phyloP scores from a whole-genome alignment of 2,329 filamentous ascomycete genomes.

The Teratosphaeria epicoccoides region DNA sequence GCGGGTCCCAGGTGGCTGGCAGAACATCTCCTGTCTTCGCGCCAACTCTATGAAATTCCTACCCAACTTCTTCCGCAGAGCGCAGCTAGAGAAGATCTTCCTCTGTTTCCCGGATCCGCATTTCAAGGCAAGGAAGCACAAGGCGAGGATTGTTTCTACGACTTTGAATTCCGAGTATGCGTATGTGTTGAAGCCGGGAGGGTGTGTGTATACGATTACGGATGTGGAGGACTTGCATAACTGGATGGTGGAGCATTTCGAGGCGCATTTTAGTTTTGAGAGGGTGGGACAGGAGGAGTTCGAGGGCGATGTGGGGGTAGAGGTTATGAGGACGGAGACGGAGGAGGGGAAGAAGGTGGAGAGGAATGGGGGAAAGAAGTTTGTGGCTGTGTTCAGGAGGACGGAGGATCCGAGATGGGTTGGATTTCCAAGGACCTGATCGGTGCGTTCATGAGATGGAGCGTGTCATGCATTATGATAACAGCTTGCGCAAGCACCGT shows the following conservation, averaged over 20 bases:
- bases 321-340: constrained; percentile 69
- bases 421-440: too few species aligned
- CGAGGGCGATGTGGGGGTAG: constrained; percentile 60
- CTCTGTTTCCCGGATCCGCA: constrained; percentile 98
- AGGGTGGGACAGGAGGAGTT: constrained; percentile 38
- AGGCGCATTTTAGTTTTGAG: constrained; percentile 67
- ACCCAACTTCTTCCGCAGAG: constrained; percentile 86
- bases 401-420: constrained; percentile 67
- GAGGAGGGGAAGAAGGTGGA: constrained; percentile 97
- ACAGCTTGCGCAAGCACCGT: too few species aligned
- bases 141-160: constrained; percentile 83
- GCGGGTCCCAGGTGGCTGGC: constrained; percentile 42
- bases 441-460: too few species aligned
- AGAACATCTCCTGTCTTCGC: constrained; percentile 80
- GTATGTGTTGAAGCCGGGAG: constrained; percentile 71
- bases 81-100: constrained; percentile 81
- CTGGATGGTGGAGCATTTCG: constrained; percentile 87
- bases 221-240: constrained; percentile 88
- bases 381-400: constrained; percentile 77
- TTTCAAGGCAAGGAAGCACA: constrained; percentile 96
- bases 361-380: constrained; percentile 82
- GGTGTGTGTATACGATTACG: constrained; percentile 89
- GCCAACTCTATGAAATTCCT: constrained; percentile 99
- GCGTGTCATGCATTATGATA: too few species aligned
- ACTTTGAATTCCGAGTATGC: constrained; percentile 90